phyloP scores from a whole-genome alignment of 1,139 yeast genomes.

The Hansenula anomala region DNA sequence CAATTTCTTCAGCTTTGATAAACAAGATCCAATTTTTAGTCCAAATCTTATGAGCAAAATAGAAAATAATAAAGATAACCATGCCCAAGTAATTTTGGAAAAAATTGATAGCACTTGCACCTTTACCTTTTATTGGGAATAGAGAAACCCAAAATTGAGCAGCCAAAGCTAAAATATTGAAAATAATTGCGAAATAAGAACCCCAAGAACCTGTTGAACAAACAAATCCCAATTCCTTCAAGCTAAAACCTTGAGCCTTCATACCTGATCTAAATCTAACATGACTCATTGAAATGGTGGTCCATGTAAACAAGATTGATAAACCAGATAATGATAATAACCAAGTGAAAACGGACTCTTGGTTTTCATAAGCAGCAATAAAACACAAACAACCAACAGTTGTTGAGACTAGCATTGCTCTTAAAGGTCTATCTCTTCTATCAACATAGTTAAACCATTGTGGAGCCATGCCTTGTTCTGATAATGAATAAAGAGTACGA shows the following conservation, averaged over 20 bases:
- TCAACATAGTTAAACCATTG: slow-evolving; percentile 68
- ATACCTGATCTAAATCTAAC: slow-evolving; percentile 71
- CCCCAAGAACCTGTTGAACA: slow-evolving; percentile 64
- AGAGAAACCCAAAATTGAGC: slow-evolving; percentile 76
- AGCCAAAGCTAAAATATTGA: slow-evolving; percentile 54
- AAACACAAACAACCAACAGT: slow-evolving; percentile 64
- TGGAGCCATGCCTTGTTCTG: slow-evolving; percentile 82
- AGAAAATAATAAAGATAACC: slow-evolving; percentile 38
- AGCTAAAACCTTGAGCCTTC: slow-evolving; percentile 48
- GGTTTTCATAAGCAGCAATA: slow-evolving; percentile 60
- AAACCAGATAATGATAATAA: slow-evolving; percentile 75
- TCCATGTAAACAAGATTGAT: slow-evolving; percentile 83
- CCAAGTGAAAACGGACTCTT: slow-evolving; percentile 69
- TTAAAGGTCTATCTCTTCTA: slow-evolving; percentile 68
- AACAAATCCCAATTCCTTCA: slow-evolving; percentile 56
- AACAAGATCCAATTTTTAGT: slow-evolving; percentile 32
- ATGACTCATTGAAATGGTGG: slow-evolving; percentile 65
- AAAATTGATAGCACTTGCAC: slow-evolving; percentile 37
- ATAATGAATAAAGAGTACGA: slow-evolving; percentile 75
- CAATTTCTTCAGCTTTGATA: slow-evolving; percentile 37
- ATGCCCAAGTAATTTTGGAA: slow-evolving; percentile 48
- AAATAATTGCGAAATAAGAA: slow-evolving; percentile 50
- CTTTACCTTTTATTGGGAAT: slow-evolving; percentile 51
- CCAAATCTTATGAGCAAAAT: slow-evolving; percentile 40
- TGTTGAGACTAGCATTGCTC: slow-evolving; percentile 54